A percentile compares a stretch with the other conserved stretches of the same genome.
Evolutionary conservation across 768 basidiomycete species (phyloP).

Genomic region (Lyophyllum semitale): DNA sequence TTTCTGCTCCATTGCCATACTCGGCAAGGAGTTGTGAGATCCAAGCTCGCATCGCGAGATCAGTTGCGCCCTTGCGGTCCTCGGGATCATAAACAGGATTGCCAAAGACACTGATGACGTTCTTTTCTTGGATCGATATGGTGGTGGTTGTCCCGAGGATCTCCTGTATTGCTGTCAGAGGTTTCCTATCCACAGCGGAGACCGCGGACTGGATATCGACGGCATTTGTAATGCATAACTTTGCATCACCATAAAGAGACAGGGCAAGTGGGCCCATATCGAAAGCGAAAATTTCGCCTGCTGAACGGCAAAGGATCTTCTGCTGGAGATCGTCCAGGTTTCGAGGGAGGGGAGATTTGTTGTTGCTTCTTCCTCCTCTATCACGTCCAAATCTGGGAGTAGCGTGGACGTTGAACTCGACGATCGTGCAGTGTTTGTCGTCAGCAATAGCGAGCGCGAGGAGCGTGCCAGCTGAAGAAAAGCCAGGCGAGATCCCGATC

Average conservation of each 20-base stretch:
- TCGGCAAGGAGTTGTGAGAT: conserved; percentile 46
- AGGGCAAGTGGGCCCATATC: conserved; percentile 53
- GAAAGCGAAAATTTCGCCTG: conserved; percentile 52
- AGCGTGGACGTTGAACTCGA: conserved; percentile 29
- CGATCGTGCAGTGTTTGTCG: conserved; percentile 32
- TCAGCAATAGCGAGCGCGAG: conserved; percentile 49
- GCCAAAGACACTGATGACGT: conserved; percentile 37
- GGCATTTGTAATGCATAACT: conserved; percentile 46
- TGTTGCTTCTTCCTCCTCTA: conserved; percentile 14
- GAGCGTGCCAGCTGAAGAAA: conserved; percentile 41
- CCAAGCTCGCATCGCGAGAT: conserved; percentile 50
- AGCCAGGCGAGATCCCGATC: conserved; percentile 55
- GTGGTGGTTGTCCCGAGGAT: conserved; percentile 38
- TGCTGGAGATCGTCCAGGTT: conserved; percentile 27
- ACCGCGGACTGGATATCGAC: conserved; percentile 61
- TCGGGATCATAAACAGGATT: conserved; percentile 36
- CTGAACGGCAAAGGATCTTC: conserved; percentile 43
- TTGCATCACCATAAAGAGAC: conserved; percentile 44
- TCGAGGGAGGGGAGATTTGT: conserved; percentile 13
- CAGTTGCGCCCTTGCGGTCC: conserved; percentile 29
- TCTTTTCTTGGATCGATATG: conserved; percentile 35
- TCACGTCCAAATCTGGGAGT: conserved; percentile 16
- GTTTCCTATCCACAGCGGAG: conserved; percentile 37
- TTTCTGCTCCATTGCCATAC: conserved; percentile 41
- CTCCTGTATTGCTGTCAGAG: conserved; percentile 41